These are phyloP conservation scores for Xerocomellus intermedius DNA, from an alignment of 768 basidiomycete species.

Conservation along the genomic window DNA sequence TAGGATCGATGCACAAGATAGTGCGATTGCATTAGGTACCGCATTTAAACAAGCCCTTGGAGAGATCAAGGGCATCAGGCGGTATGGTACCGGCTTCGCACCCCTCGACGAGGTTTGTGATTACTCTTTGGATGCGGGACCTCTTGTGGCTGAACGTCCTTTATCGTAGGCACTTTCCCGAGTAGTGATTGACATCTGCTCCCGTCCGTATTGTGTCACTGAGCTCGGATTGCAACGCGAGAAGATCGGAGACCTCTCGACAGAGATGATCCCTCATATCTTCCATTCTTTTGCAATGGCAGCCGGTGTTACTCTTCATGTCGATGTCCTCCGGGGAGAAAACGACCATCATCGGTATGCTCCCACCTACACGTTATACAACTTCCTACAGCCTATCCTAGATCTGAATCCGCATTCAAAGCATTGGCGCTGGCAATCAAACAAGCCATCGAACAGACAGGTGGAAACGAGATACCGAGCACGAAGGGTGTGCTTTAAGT, in stretches of 20 bases:
- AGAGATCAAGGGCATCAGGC: slow-evolving; percentile 88
- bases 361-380: background rate
- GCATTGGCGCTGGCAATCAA: slow-evolving; percentile 93
- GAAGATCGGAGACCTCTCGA: slow-evolving; percentile 92
- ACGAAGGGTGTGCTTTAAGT: slow-evolving; percentile 91
- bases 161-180: slow-evolving; percentile 81
- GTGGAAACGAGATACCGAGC: slow-evolving; percentile 87
- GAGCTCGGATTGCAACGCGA: slow-evolving; percentile 85
- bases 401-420: slow-evolving; percentile 98
- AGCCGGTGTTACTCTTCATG: slow-evolving; percentile 89
- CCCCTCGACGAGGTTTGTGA: slow-evolving; percentile 89
- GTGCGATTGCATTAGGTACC: slow-evolving; percentile 79
- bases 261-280: slow-evolving; percentile 98
- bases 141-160: background rate
- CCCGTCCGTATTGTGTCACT: slow-evolving; percentile 92
- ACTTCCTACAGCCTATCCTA: slow-evolving; percentile 31
- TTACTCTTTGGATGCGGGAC: background rate
- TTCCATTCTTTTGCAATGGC: slow-evolving; percentile 98
- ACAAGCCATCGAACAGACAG: slow-evolving; percentile 90
- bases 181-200: slow-evolving; percentile 98
- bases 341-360: slow-evolving; percentile 97
- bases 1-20: slow-evolving; percentile 61
- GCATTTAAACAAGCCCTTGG: slow-evolving; percentile 96
- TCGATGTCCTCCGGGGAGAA: slow-evolving; percentile 91
- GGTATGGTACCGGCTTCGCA: slow-evolving; percentile 96